phyloP scores from a whole-genome alignment of 805 yeast genomes.

The Saturnispora diversa region DNA sequence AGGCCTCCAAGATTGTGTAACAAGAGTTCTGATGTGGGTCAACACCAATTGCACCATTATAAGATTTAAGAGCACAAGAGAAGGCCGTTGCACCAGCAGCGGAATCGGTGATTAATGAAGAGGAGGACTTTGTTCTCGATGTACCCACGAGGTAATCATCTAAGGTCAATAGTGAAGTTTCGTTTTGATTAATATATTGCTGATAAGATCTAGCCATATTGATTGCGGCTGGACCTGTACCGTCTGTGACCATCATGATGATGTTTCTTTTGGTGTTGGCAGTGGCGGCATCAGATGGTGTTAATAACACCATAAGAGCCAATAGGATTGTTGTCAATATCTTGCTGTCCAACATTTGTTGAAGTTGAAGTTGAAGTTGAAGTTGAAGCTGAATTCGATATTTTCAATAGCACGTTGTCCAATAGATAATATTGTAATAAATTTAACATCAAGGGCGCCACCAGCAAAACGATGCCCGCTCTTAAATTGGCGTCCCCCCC shows the following conservation, averaged over 20 bases:
- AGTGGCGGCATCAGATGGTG: constrained; percentile 1
- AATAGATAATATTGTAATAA: constrained; percentile 65
- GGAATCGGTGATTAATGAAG: constrained; percentile 79
- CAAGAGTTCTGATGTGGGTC: constrained; percentile 61
- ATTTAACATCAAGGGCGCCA: constrained; percentile 68
- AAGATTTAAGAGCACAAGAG: constrained; percentile 73
- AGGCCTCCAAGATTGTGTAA: constrained; percentile 83
- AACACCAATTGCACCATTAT: constrained; percentile 91
- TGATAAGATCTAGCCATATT: constrained; percentile 71
- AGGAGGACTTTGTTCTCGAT: constrained; percentile 73
- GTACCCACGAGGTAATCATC: constrained; percentile 74
- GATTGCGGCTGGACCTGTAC: constrained; percentile 90
- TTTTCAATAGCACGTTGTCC: too few relatives aligned
- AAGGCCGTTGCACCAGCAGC: constrained; percentile 98
- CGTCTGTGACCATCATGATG: constrained; percentile 85
- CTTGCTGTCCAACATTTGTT: constrained; percentile 14
- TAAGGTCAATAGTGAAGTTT: constrained; percentile 39
- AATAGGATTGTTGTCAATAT: neutral
- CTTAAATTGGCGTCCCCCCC: constrained; percentile 70
- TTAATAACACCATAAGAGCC: neutral
- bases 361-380: constrained; percentile 47
- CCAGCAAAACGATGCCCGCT: constrained; percentile 78
- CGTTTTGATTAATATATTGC: constrained; percentile 52
- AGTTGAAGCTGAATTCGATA: too few relatives aligned
- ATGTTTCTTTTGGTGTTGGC: constrained; percentile 73